Conservation (phyloP, 2,329 filamentous ascomycete species). For the Fusarium brevicatenulatum region DNA sequence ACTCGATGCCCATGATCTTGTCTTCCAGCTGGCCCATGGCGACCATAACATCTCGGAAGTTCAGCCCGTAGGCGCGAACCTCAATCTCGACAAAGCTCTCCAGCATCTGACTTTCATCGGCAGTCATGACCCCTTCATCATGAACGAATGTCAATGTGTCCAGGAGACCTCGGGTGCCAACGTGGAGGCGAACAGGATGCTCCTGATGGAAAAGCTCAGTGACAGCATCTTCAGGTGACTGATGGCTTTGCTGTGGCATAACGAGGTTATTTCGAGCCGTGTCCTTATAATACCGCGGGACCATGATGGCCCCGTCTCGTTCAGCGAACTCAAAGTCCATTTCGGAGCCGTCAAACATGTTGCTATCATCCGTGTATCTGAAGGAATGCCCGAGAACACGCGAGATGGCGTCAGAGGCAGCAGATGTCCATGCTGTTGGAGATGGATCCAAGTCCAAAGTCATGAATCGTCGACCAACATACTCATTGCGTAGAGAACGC, state of each 20-base stretch:
- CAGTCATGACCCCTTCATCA: background rate
- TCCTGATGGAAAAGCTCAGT: background rate
- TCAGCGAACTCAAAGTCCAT: background rate
- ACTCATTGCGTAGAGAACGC: background rate
- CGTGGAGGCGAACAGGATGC: background rate
- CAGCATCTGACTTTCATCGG: background rate
- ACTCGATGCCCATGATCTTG: background rate
- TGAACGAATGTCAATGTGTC: background rate
- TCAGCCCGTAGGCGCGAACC: background rate
- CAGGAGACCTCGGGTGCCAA: background rate
- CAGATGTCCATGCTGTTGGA: background rate
- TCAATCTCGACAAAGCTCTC: background rate
- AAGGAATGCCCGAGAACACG: background rate
- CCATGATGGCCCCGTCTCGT: background rate
- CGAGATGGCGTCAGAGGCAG: background rate
- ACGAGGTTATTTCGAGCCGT: background rate
- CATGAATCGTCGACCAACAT: background rate
- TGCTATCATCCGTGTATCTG: background rate
- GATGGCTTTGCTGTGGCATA: background rate
- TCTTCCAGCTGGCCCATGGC: background rate
- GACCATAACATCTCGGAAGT: background rate
- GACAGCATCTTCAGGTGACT: background rate
- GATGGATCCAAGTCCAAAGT: background rate
- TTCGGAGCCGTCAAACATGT: background rate
- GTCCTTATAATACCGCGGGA: background rate